These are phyloP conservation scores for Thelonectria olida DNA, from an alignment of 2,329 filamentous ascomycete genomes.

Conservation along the genomic window DNA sequence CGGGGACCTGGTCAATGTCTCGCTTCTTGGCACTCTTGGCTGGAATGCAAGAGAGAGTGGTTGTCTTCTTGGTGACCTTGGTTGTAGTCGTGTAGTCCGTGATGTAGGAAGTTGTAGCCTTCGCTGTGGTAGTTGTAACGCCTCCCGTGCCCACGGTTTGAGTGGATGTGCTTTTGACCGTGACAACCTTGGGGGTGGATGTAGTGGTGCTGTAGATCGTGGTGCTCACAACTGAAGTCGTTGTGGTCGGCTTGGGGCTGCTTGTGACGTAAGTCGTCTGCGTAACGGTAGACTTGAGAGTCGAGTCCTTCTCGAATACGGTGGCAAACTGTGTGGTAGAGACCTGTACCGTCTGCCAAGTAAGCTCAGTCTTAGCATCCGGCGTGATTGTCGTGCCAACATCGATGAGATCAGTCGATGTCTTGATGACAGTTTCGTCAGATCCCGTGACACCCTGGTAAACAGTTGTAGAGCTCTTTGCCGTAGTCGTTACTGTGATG, in stretches of 20 bases:
- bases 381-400: conserved; percentile 46
- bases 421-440: conserved; percentile 39
- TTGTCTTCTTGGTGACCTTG: conserved; percentile 30
- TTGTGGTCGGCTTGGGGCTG: conserved; percentile 37
- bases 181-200: conserved; percentile 28
- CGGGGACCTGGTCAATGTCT: not conserved
- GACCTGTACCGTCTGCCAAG: conserved; percentile 24
- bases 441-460: conserved; percentile 23
- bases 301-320: conserved; percentile 11
- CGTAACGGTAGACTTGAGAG: conserved; percentile 20
- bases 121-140: conserved; percentile 31
- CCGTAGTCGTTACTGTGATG: conserved; percentile 23
- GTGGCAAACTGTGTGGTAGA: conserved; percentile 24
- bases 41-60: conserved; percentile 33
- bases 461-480: conserved; percentile 29
- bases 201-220: conserved; percentile 29
- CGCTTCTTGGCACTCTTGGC: conserved; percentile 24
- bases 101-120: conserved; percentile 32
- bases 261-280: conserved; percentile 29
- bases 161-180: conserved; percentile 32
- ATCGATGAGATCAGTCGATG: conserved; percentile 39
- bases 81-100: conserved; percentile 34
- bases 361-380: conserved; percentile 33
- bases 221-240: conserved; percentile 18
- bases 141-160: conserved; percentile 29